phyloP scores from a whole-genome alignment of 2,329 filamentous ascomycete species.

The Fusarium palustre region DNA sequence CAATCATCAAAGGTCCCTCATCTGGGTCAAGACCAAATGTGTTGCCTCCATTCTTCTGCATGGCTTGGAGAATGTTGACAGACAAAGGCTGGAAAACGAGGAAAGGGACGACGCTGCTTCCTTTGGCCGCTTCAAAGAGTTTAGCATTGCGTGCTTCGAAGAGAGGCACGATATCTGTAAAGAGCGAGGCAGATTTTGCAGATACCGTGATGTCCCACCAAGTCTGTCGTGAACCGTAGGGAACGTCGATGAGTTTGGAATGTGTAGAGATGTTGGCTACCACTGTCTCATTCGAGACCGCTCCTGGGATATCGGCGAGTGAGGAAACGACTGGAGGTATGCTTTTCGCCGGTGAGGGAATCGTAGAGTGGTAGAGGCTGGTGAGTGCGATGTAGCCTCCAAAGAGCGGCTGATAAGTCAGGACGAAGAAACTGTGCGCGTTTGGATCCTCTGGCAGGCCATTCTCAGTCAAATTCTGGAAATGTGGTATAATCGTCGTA shows the following conservation, averaged over 20 bases:
- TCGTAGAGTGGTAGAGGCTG: not conserved
- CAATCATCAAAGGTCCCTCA: slow-evolving; percentile 8
- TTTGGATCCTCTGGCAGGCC: not conserved
- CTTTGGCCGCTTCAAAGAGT: not conserved
- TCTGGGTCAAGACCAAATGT: slow-evolving; percentile 3
- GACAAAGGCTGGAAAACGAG: slow-evolving; percentile 55
- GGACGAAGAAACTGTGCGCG: not conserved
- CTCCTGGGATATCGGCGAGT: not conserved
- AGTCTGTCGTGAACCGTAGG: not conserved
- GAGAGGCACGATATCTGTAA: slow-evolving; percentile 46
- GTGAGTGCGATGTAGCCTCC: not conserved
- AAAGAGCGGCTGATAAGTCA: not conserved
- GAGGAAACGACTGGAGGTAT: not conserved
- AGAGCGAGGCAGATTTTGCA: slow-evolving; percentile 2
- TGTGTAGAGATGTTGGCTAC: not conserved
- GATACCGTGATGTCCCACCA: slow-evolving; percentile 3
- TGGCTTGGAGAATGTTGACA: slow-evolving; percentile 9
- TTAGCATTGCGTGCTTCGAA: slow-evolving; percentile 35
- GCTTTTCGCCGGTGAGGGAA: not conserved
- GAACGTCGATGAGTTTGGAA: not conserved
- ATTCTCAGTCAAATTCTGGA: slow-evolving; percentile 15
- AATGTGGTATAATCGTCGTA: slow-evolving; percentile 31
- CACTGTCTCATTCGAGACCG: not conserved
- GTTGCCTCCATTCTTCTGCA: slow-evolving; percentile 28
- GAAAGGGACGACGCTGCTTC: slow-evolving; percentile 26